A percentile compares a stretch with the other conserved stretches of the same genome.
These are phyloP conservation scores for Leptodontidium sp. DNA, from an alignment of 2,329 filamentous ascomycete genomes.

Conservation along the genomic window DNA sequence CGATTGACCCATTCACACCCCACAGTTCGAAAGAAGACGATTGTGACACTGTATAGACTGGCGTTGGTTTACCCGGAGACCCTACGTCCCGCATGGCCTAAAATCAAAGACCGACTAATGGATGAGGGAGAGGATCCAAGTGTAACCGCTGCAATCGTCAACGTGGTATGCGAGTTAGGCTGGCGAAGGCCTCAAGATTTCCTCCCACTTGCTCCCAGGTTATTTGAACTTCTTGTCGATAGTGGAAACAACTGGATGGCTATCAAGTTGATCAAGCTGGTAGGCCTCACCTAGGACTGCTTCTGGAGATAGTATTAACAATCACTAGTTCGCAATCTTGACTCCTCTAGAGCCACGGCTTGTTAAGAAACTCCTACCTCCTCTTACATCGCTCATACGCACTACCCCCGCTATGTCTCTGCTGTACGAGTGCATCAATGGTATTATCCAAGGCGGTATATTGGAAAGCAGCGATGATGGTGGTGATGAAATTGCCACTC, in stretches of 20 bases:
- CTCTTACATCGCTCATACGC: conserved; percentile 89
- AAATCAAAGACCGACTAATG: conserved; percentile 93
- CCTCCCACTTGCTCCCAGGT: conserved; percentile 84
- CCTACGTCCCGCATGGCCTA: conserved; percentile 91
- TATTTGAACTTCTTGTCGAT: conserved; percentile 92
- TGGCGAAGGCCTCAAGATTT: conserved; percentile 96
- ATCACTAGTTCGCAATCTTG: conserved; percentile 84
- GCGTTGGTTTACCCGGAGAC: conserved; percentile 97
- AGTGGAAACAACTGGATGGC: conserved; percentile 99
- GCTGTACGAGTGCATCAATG: conserved; percentile 97
- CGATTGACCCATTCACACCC: conserved; percentile 87
- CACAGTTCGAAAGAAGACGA: conserved; percentile 91
- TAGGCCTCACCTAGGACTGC: conserved; percentile 53
- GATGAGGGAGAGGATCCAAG: conserved; percentile 90
- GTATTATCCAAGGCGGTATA: conserved; percentile 96
- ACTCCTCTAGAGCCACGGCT: conserved; percentile 92
- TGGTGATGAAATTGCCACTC: conserved; percentile 87
- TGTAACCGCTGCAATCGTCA: conserved; percentile 94
- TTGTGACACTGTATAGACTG: conserved; percentile 91
- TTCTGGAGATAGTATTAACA: conserved; percentile 66
- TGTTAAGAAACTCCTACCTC: conserved; percentile 89
- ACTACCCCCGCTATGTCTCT: conserved; percentile 98
- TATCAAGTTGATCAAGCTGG: conserved; percentile 97
- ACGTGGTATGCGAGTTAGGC: conserved; percentile 94
- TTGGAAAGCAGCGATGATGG: conserved; percentile 85